These are phyloP conservation scores for Coniochaeta sp. DNA, from an alignment of 2,329 filamentous ascomycete genomes.

Conservation along the genomic window DNA sequence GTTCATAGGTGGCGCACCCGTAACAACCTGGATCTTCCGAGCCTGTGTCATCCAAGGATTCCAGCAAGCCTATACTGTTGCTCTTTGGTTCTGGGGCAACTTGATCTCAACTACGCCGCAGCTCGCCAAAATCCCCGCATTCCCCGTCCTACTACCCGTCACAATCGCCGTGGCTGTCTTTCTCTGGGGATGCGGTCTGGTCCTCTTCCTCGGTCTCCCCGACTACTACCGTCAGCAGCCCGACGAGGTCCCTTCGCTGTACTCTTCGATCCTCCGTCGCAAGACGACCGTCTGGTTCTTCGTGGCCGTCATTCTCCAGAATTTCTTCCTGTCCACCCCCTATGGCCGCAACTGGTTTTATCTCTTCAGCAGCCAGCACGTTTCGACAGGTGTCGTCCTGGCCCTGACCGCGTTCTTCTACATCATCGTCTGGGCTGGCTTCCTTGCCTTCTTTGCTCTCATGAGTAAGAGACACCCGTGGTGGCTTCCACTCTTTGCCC, in stretches of 20 bases:
- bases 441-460: slow-evolving; percentile 40
- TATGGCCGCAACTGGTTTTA: slow-evolving; percentile 60
- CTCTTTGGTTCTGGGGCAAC: slow-evolving; percentile 59
- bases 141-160: slow-evolving; percentile 30
- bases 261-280: slow-evolving; percentile 48
- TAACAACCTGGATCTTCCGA: slow-evolving; percentile 56
- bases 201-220: slow-evolving; percentile 36
- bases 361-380: slow-evolving; percentile 50
- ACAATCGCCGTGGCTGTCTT: slow-evolving; percentile 47
- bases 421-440: slow-evolving; percentile 42
- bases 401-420: slow-evolving; percentile 48
- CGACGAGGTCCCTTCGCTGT: slow-evolving; percentile 56
- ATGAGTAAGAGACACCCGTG: slow-evolving; percentile 52
- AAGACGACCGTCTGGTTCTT: slow-evolving; percentile 62
- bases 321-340: slow-evolving; percentile 56
- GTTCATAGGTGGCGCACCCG: slow-evolving; percentile 40
- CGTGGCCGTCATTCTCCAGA: slow-evolving; percentile 53
- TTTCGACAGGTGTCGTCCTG: slow-evolving; percentile 46
- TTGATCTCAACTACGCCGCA: slow-evolving; percentile 31
- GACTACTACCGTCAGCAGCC: slow-evolving; percentile 58
- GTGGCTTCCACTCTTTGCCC: slow-evolving; percentile 58
- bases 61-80: slow-evolving; percentile 56
- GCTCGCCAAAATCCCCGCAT: slow-evolving; percentile 16
- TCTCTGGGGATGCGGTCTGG: slow-evolving; percentile 35
- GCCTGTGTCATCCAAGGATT: slow-evolving; percentile 59